Evolutionary conservation across 805 yeast species (phyloP).

Genomic region (Lachancea meyersii): DNA sequence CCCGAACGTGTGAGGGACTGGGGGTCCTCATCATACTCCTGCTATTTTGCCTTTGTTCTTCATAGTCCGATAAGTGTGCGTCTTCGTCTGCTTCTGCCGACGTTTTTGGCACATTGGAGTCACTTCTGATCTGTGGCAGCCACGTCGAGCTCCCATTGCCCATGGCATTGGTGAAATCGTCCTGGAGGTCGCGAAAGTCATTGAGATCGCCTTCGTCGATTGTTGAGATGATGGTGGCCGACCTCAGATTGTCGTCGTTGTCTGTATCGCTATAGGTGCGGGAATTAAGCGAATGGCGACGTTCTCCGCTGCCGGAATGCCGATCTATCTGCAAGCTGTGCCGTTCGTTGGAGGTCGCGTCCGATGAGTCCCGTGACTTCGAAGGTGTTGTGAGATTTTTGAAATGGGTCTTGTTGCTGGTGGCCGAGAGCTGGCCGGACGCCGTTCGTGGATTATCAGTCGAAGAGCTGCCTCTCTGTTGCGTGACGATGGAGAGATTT

Average conservation of each 20-base stretch:
- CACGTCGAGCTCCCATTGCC: slow-evolving; percentile 26
- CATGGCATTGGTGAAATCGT: slow-evolving; percentile 24
- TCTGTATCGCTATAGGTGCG: background rate
- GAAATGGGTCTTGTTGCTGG: slow-evolving; percentile 6
- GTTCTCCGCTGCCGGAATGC: background rate
- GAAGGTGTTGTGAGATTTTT: slow-evolving; percentile 4
- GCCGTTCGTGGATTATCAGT: background rate
- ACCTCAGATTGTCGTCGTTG: slow-evolving; percentile 15
- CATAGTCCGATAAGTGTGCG: background rate
- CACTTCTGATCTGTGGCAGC: slow-evolving; percentile 19
- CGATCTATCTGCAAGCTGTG: background rate
- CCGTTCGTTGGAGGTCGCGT: background rate
- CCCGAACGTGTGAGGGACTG: background rate
- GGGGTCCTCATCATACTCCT: background rate
- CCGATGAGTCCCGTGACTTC: background rate
- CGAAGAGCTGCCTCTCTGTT: background rate
- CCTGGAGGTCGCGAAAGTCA: slow-evolving; percentile 30
- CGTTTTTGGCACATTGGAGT: background rate
- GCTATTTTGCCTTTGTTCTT: background rate
- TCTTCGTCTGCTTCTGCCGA: background rate
- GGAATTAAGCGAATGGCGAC: background rate
- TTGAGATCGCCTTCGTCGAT: slow-evolving; percentile 30
- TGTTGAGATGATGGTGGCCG: slow-evolving; percentile 27
- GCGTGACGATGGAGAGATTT: slow-evolving; percentile 4
- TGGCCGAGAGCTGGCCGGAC: slow-evolving; percentile 6